Evolutionary conservation across 805 yeast genomes (phyloP), one percentile per base, ranked within the genome.

Genomic region (Saccharomycopsis babjevae): DNA sequence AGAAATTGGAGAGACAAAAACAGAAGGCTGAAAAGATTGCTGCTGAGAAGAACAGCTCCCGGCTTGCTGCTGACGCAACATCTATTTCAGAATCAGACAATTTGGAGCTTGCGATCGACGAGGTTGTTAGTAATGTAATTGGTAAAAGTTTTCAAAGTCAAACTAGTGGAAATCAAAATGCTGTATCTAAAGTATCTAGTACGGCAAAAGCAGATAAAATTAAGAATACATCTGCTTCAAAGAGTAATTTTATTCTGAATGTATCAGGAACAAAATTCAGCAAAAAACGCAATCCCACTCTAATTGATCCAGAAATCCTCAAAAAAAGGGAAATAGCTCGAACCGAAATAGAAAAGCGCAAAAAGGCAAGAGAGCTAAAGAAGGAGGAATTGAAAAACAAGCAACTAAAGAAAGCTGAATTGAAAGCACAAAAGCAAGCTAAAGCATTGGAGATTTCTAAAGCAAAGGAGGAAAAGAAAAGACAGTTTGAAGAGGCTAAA

Each of bases 61-160:
- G 16, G 8, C 28, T 36, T 20, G 32, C 20, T 32, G 38, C 38
- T 22, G 13, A 28, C 16, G 1, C 18, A 3, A 13, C 30, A 46
- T 20, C 52, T 25, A 46, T 8, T 10, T 28, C 32, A 16, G 59
- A 55, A n/a, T 50, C 34, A 11, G 58, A 25, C 36, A 64, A 61
- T 56, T 59, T 63, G 52, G 62, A 63, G 42, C 34, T 38, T 22
- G 65, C 65, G 13, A 61, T 63, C 30, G 64, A 63, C 40, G 64
- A 63, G 46, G 61, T 63, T 57, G 65, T 61, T 16, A 63, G 59
- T 28, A 60, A 61, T 56, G 65, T 63, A 8, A 64, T 63, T 38
- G 65, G 59, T 43, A 64, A 61, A 36, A 59, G 32, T 46, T 46
- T 46, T 22, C 3, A 15, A 22, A 18, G 28, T n/a, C 30, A 11